phyloP scores from a whole-genome alignment of 2,329 filamentous ascomycete species.

The Fusarium verticillioides region DNA sequence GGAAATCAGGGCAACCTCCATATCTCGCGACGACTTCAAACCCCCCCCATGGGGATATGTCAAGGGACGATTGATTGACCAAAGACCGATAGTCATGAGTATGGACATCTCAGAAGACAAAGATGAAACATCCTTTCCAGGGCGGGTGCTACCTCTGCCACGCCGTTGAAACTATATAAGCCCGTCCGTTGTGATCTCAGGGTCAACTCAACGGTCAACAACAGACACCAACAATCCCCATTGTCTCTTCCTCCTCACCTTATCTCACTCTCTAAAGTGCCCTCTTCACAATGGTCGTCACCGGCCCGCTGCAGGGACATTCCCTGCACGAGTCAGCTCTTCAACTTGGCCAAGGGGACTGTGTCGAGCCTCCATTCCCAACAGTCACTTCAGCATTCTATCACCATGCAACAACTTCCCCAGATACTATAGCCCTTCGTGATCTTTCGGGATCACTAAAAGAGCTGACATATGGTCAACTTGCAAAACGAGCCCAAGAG shows the following conservation, averaged over 20 bases:
- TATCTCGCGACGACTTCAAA: conserved; percentile 26
- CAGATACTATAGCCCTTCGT: conserved; percentile 53
- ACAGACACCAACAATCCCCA: conserved; percentile 26
- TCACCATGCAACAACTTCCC: conserved; percentile 51
- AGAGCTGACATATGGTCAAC: conserved; percentile 58
- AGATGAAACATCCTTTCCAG: conserved; percentile 30
- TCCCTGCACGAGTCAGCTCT: background rate
- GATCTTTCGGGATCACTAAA: conserved; percentile 47
- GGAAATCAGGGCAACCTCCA: conserved; percentile 34
- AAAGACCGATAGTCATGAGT: conserved; percentile 19
- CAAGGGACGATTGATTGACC: conserved; percentile 8
- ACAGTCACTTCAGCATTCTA: conserved; percentile 54
- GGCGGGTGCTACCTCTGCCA: conserved; percentile 24
- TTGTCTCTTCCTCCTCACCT: conserved; percentile 16
- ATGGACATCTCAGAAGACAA: conserved; percentile 14
- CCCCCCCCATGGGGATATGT: conserved; percentile 12
- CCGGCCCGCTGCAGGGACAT: conserved; percentile 2
- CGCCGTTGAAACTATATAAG: conserved; percentile 37
- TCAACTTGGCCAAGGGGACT: conserved; percentile 33
- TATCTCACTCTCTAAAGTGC: background rate
- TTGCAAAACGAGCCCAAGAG: conserved; percentile 55
- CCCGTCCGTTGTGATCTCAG: conserved; percentile 30
- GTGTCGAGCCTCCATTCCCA: conserved; percentile 48
- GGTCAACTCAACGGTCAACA: conserved; percentile 31
- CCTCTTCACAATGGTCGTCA: conserved; percentile 14